Evolutionary conservation across 2,329 filamentous ascomycete genomes (phyloP), one percentile per base, ranked within the genome.

Genomic region (Acrocalymma vagum): DNA sequence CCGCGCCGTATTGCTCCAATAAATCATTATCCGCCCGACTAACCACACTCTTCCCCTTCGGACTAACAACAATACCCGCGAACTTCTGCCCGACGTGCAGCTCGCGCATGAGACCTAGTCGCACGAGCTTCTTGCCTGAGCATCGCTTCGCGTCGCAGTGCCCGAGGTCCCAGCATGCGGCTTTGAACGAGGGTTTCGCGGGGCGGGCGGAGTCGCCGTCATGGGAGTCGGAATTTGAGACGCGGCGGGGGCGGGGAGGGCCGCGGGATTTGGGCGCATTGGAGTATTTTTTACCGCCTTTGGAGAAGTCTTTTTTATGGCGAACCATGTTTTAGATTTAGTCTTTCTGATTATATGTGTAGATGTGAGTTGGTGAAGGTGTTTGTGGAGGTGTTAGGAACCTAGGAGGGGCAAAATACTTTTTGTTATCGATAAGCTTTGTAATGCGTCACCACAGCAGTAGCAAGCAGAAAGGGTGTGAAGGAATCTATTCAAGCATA

Each of bases 131-230:
- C 76, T 99, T 99, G 21, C 94, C 94, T 0, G 92, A 96, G 73
- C 94, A 99, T 58, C 93, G 81, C 72, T 96, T 97, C 7, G 93
- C 90, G 65, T 99, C 94, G 77, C 94, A 99, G 75, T 99, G 94
- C 48, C 92, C 93, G 22, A 99, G 80, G 65, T 99, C 94, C 94
- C 94, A 99, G 70, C 93, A 96, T 44, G 93, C 94, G 32, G 94
- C 93, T 73, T 95, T 95, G 81, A 92, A 96, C 73, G 84, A 51
- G 60, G 81, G 73, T 17, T 71, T 72, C 59, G 50, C 69, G 53
- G 55, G 57, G 56, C 47, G 42, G 42, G 67, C 55, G 37, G 62
- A 62, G 24, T 54, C 42, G 30, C 55, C 48, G 25, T 53, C 58
- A 17, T 51, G 33, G 30, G 60, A 40, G 45, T 57, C 49, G 28